Conservation (phyloP, 2,329 filamentous ascomycete species). For the Cladobotryum mycophilum region DNA sequence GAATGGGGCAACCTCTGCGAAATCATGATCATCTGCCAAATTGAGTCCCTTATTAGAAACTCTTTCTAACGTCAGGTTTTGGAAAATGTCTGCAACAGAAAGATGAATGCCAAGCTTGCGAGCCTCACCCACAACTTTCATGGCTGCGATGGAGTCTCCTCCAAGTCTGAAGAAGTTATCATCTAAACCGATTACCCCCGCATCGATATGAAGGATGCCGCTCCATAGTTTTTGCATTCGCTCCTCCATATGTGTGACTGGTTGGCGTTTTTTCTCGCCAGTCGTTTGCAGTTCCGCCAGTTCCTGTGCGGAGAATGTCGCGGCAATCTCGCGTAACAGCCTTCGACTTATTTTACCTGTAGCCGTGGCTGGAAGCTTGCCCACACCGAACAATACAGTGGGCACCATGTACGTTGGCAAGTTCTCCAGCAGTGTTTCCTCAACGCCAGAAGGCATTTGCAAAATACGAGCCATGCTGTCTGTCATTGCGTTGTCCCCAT, state of each 20-base stretch:
- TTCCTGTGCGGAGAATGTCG: neutral
- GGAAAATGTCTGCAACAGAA: slow-evolving; percentile 10
- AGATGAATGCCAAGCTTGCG: slow-evolving; percentile 16
- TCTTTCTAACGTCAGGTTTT: slow-evolving; percentile 5
- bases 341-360: neutral
- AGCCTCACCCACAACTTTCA: slow-evolving; percentile 34
- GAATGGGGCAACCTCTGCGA: slow-evolving; percentile 2
- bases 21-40: neutral
- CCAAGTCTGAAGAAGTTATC: slow-evolving; percentile 33
- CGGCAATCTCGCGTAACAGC: neutral
- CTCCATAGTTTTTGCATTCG: neutral
- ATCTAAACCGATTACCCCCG: neutral
- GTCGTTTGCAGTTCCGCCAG: neutral
- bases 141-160: slow-evolving; percentile 39
- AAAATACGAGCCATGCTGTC: neutral
- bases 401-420: neutral
- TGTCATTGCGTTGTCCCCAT: neutral
- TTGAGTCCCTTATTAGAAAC: neutral
- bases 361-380: neutral
- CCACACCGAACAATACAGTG: neutral
- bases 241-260: neutral
- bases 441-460: neutral
- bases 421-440: neutral
- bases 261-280: neutral
- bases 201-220: neutral